Evolutionary conservation across 2,329 filamentous ascomycete genomes (phyloP), one percentile per base, ranked within the genome.

Genomic region (Hypoxylon sp.): DNA sequence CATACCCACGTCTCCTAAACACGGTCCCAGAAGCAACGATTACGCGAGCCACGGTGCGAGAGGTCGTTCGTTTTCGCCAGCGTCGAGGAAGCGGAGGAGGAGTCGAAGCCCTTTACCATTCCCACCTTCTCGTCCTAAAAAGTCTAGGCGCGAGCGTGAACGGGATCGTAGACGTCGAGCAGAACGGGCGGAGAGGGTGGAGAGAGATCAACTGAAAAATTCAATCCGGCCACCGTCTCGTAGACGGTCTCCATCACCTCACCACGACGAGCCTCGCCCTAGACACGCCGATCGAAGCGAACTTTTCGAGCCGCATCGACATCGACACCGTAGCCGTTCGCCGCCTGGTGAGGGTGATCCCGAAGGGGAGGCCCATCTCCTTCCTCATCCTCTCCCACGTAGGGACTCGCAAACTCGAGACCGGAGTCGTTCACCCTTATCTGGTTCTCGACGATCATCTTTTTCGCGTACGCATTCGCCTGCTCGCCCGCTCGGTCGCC

Each of bases 1-100:
- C 47, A 74, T 67, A 60, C 70, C 71, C 21, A 69, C 73, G 12
- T 73, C 73, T 52, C 74, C 74, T 14, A 68, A 68, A 54, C 72
- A 76, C 61, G 67, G 74, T 64, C 72, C 75, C 59, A 78, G 76
- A 65, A 75, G 73, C 37, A 78, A 77, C 66, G 64, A 74, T 45
- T 77, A 76, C 57, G 77, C 77, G 52, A 77, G 76, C 59, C 77
- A 75, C 56, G 75, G 68, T 53, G 74, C 69, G 32, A 76, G 76
- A 52, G 73, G 75, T 58, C 74, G 70, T 46, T 74, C 71, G 30
- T 74, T 75, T 59, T 81, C 81, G 2, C 77, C 80, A 29, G 74
- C 78, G 23, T 78, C 80, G 5, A 67, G 77, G 34, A 84, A 83
- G 70, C 77, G 82, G 53, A 76, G 78, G 50, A 78, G 82, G 61